These are phyloP conservation scores for Arthrobotrys conoides DNA, from an alignment of 2,329 filamentous ascomycete genomes.

Conservation along the genomic window DNA sequence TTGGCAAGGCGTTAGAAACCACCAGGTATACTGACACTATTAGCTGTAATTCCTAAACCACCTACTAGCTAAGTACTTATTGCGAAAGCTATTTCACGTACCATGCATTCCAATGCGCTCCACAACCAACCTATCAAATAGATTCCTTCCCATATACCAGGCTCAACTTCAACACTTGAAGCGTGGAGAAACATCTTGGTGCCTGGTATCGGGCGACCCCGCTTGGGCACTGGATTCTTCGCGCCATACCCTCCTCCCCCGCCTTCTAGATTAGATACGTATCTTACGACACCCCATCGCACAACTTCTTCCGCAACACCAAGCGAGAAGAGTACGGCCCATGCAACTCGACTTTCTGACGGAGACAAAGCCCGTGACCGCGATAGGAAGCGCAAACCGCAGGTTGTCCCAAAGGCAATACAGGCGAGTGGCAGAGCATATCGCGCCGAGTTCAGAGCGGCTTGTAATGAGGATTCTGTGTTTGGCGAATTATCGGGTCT, in stretches of 20 bases:
- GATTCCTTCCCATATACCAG: slow-evolving; percentile 57
- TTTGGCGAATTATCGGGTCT: slow-evolving; percentile 51
- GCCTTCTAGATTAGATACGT: slow-evolving; percentile 35
- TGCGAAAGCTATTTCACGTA: slow-evolving; percentile 6
- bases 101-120: slow-evolving; percentile 46
- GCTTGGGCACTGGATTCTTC: slow-evolving; percentile 40
- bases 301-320: slow-evolving; percentile 47
- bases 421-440: slow-evolving; percentile 47
- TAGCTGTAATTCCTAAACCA: neutral
- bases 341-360: slow-evolving; percentile 21
- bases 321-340: slow-evolving; percentile 37
- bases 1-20: slow-evolving; percentile 25
- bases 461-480: slow-evolving; percentile 47
- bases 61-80: too few relatives aligned
- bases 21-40: slow-evolving; percentile 43
- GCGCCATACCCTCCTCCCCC: slow-evolving; percentile 55
- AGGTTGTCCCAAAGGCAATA: slow-evolving; percentile 47
- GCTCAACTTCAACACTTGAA: slow-evolving; percentile 51
- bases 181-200: slow-evolving; percentile 7
- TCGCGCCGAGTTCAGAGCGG: slow-evolving; percentile 47
- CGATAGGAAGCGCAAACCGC: slow-evolving; percentile 24
- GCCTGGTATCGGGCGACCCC: slow-evolving; percentile 1
- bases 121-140: slow-evolving; percentile 58
- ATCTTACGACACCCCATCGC: slow-evolving; percentile 45
- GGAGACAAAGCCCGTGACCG: slow-evolving; percentile 2